These are phyloP conservation scores for Nidularia pulvinata DNA, from an alignment of 768 basidiomycete species.

Conservation along the genomic window DNA sequence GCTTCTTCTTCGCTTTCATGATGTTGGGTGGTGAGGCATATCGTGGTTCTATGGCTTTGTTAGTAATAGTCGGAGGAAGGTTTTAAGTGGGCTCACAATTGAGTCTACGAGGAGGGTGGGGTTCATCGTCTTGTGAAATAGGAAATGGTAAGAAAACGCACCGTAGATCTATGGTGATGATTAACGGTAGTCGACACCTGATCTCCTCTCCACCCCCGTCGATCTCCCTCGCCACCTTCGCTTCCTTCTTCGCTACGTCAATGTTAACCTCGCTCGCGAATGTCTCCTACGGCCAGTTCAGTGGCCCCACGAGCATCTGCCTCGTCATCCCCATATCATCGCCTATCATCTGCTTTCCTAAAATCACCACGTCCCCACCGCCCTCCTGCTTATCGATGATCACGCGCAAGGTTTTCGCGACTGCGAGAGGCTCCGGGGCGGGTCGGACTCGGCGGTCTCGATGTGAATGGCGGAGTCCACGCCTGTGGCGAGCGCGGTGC, in stretches of 20 bases:
- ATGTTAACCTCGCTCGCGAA: slow-evolving; percentile 90
- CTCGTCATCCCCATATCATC: slow-evolving; percentile 96
- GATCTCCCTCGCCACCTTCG: slow-evolving; percentile 83
- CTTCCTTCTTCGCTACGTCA: slow-evolving; percentile 60
- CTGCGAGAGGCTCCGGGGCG: slow-evolving; percentile 85
- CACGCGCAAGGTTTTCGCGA: slow-evolving; percentile 84
- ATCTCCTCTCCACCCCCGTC: slow-evolving; percentile 93
- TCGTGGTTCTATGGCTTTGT: slow-evolving; percentile 68
- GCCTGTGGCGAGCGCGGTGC: slow-evolving; percentile 98
- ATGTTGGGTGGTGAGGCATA: slow-evolving; percentile 96
- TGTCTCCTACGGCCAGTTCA: slow-evolving; percentile 93
- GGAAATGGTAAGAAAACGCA: slow-evolving; percentile 29
- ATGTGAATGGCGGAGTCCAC: slow-evolving; percentile 94
- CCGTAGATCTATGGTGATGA: slow-evolving; percentile 94
- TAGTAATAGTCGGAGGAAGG: slow-evolving; percentile 1
- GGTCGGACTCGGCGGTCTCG: slow-evolving; percentile 73
- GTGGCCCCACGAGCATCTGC: slow-evolving; percentile 93
- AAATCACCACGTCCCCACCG: slow-evolving; percentile 80
- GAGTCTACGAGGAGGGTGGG: slow-evolving; percentile 40
- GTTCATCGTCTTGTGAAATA: background rate
- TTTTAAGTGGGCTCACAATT: slow-evolving; percentile 51
- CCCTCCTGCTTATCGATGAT: slow-evolving; percentile 64
- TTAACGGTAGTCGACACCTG: slow-evolving; percentile 73
- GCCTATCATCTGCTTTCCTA: slow-evolving; percentile 99
- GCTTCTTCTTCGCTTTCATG: slow-evolving; percentile 99